Evolutionary conservation across 2,329 filamentous ascomycete genomes (phyloP), one percentile per base, ranked within the genome.

Genomic region (Microcyclospora tardicrescens): DNA sequence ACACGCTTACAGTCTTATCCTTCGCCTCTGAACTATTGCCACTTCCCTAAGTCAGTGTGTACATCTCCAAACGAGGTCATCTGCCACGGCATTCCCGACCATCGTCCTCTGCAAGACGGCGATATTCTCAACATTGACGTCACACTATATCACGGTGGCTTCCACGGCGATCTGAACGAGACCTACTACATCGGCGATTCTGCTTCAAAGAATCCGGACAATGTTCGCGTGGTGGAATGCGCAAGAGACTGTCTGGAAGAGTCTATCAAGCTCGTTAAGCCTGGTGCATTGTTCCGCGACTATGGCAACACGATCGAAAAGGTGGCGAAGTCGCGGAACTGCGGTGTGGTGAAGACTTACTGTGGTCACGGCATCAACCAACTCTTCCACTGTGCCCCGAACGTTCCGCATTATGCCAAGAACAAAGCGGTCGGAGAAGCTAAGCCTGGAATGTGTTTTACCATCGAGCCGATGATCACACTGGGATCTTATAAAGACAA

Each of bases 41-140:
- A 87, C 62, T 98, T 96, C 65, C 91, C 91, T 48, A 98, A 98
- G 67, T 98, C 91, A 0, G 84, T 95, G 45, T 98, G 91, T 65
- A 96, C 89, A 2, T 96, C 89, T 2, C 66, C 84, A 36, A 98
- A 98, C 68, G 91, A 98, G 64, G 83, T 94, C 47, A 96, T 98
- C 61, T 98, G 91, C 68, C 91, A 98, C 69, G 91, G 91, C 38
- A 98, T 98, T 47, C 91, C 91, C 12, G 91, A 98, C 56, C 78
- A 93, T 60, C 77, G 91, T 39, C 71, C 82, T 6, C 72, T 98
- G 1, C 65, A 85, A 46, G 89, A 98, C 51, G 91, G 91, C 45
- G 91, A 98, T 55, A 96, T 98, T 48, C 67, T 98, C 56, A 98
- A 98, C 66, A 86, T 98, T 49, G 91, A 98, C 53, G 84, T 98